Evolutionary conservation across 257 asterid genomes (phyloP), one percentile per base, ranked within the genome.

Genomic region (Ilex aquifolium): DNA sequence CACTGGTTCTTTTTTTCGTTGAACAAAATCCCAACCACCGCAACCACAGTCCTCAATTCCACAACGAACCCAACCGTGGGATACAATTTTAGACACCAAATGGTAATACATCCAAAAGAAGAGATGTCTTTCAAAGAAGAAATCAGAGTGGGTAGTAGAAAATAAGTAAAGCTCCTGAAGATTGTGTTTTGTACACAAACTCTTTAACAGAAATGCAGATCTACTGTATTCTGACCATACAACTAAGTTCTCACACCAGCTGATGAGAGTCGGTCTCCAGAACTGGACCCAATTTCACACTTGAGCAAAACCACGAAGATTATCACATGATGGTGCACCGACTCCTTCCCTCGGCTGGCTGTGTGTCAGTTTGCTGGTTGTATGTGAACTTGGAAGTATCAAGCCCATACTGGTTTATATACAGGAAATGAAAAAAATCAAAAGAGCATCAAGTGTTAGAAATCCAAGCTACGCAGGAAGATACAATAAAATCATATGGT

Each of bases 311-410:
- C 57, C 66, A 59, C 66, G 48, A 49, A 5, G 52, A 9, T 44
- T 65, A 69, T 85, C 85, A 92, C 99, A 92, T 92, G 60, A 92
- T 80, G 77, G 75, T 71, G 79, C 99, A 92, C 44, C 97, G 73
- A 48, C 87, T 50, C 70, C 72, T 72, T 77, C 82, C 93, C 85
- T 89, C 99, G 0, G 86, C 16, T 27, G 88, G 91, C 49, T 77
- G 97, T 44, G 77, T 44, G 2, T 93, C 65, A 60, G 80, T 70
- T 79, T 80, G 95, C 65, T 61, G 96, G 67, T 87, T 85, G 93
- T 89, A 87, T 6, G 99, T 87, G 63, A 92, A 92, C 81, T 92
- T 96, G 2, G 97, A 77, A 61, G 99, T 92, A 70, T 92, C 99
- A 59, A 89, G 91, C 54, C 99, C 99, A 44, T 92, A 92, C 99